phyloP scores from a whole-genome alignment of 1,284 basidiomycete genomes.

The Trichosporon coremiiforme region DNA sequence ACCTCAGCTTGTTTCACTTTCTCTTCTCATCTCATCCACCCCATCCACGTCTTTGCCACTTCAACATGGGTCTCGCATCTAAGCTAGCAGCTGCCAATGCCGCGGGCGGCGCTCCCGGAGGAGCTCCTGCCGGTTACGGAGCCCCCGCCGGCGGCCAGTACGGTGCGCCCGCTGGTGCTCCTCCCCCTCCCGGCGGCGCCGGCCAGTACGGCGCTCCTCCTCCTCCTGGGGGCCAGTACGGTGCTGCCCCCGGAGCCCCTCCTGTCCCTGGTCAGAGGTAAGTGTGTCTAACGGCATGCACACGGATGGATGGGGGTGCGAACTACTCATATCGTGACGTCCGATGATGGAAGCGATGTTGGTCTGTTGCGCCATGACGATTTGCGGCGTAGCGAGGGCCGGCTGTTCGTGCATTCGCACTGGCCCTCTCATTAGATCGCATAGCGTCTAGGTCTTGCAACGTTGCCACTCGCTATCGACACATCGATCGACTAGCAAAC shows the following conservation, averaged over 20 bases:
- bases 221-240: constrained; percentile 24
- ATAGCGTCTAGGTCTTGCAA: background rate
- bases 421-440: background rate
- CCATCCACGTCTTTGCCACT: constrained; percentile 22
- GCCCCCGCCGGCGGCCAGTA: constrained; percentile 27
- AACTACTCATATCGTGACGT: too few relatives aligned
- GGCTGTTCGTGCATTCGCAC: background rate
- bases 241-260: constrained; percentile 25
- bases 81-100: constrained; percentile 30
- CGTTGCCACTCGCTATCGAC: background rate
- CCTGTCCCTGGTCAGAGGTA: constrained; percentile 21
- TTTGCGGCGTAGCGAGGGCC: background rate
- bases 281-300: constrained; percentile 4
- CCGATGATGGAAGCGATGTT: too few relatives aligned
- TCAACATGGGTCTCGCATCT: constrained; percentile 32
- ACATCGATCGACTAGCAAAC: background rate
- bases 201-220: constrained; percentile 33
- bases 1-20: background rate
- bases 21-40: constrained; percentile 21
- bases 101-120: constrained; percentile 15
- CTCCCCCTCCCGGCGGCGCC: constrained; percentile 26
- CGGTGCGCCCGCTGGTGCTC: constrained; percentile 29
- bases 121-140: constrained; percentile 25
- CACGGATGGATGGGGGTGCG: too few relatives aligned
- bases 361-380: background rate